A percentile compares a stretch with the other conserved stretches of the same genome.
phyloP scores from a whole-genome alignment of 2,329 filamentous ascomycete genomes.

The Sclerotinia borealis region DNA sequence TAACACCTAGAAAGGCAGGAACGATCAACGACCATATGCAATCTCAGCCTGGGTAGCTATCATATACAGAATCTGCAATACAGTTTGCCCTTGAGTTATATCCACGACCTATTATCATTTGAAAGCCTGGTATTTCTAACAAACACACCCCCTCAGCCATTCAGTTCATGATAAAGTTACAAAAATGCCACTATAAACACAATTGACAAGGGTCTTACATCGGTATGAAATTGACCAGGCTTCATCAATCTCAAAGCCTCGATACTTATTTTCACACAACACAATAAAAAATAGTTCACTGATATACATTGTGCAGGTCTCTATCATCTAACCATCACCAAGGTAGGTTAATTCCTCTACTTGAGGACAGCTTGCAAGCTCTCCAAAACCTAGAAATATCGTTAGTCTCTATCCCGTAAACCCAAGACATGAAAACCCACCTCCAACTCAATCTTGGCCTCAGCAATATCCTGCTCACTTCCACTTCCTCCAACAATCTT shows the following conservation, averaged over 20 bases:
- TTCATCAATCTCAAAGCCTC: neutral
- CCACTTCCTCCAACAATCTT: constrained; percentile 87
- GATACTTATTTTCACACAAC: constrained; percentile 18
- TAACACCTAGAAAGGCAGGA: constrained; percentile 6
- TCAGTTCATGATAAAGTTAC: neutral
- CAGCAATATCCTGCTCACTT: constrained; percentile 94
- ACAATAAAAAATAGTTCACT: constrained; percentile 28
- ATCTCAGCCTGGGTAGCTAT: neutral
- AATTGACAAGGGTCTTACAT: neutral
- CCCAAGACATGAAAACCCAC: constrained; percentile 43
- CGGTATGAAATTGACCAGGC: neutral
- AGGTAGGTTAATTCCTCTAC: constrained; percentile 42
- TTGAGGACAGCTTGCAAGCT: constrained; percentile 75
- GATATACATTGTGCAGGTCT: constrained; percentile 31
- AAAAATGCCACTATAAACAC: neutral
- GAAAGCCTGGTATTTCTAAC: no score
- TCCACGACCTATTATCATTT: no score
- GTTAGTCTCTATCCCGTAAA: constrained; percentile 28
- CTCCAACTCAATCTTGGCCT: constrained; percentile 99
- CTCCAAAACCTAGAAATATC: constrained; percentile 64
- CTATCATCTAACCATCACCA: constrained; percentile 24
- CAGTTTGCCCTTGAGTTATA: neutral
- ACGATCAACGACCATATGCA: neutral
- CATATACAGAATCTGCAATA: neutral
- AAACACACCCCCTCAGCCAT: no score